Evolutionary conservation across 345 rosid species (phyloP), one percentile per base, ranked within the genome.

Genomic region (Citrus glauca): DNA sequence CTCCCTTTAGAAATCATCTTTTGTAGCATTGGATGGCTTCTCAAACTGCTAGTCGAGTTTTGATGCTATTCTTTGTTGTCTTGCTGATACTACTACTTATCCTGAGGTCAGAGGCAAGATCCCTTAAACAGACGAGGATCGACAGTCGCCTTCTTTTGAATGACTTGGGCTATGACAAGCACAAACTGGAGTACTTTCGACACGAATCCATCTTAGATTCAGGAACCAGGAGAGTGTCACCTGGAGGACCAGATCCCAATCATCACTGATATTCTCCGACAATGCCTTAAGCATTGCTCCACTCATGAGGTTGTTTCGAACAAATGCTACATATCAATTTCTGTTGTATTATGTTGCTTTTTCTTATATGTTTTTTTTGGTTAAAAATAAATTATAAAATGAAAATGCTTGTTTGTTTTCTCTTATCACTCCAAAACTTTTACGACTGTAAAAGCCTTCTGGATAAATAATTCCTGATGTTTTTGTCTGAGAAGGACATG

Each of bases 231-330:
- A 68, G 84, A 70, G 55, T 76, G 37, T 74, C 87, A 2, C 91
- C 89, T 0, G 88, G 78, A 13, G 91, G 89, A 45, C 89, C 91
- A 1, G 81, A 88, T 81, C 74, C 82, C 67, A 79, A 78, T 42
- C 89, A 88, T 76, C 83, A 88, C 69, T 70, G 76, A 35, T 30
- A 7, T 40, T 70, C 78, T 11, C 81, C 71, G 1, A 40, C 48
- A 80, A 68, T 30, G 35, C 17, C 65, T 71, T 71, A 40, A 66
- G 45, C 16, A 53, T 53, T 6, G 32, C 45, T 33, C 60, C 25
- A 33, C 57, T 53, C 22, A 7, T 33, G 35, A 66, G n/a, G 55
- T 33, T 32, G 55, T 64, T 64, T 59, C 5, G 56, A 20, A 59
- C 77, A 74, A 63, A 11, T 74, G 10, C 45, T 62, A 9, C 9